Percentiles rank a stretch among this genome's conserved stretches.
Evolutionary conservation across 495 filamentous ascomycete species (phyloP).

Genomic region (Podospora pseudocomata): DNA sequence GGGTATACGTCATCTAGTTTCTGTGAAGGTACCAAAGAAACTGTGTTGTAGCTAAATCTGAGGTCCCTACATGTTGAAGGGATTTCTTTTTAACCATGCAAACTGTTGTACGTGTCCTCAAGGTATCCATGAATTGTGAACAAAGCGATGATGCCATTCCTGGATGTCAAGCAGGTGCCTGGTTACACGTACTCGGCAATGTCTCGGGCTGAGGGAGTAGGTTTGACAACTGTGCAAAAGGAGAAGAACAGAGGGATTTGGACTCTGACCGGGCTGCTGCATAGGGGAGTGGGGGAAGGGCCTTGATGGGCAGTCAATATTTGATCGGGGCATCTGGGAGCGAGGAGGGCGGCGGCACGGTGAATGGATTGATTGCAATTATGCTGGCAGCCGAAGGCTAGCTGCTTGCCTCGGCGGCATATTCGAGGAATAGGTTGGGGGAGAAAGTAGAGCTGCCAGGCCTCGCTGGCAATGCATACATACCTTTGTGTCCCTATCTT

Average conservation of each 20-base stretch:
- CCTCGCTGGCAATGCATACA: conserved; percentile 2
- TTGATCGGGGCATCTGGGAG: conserved; percentile 1
- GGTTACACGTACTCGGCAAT: not conserved
- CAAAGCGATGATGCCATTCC: not conserved
- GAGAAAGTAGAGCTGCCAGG: not conserved
- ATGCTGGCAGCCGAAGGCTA: conserved; percentile 7
- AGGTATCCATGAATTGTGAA: not conserved
- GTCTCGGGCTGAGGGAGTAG: conserved; percentile 3
- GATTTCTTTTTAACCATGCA: too few species aligned
- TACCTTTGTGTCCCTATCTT: not conserved
- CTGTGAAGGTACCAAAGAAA: too few species aligned
- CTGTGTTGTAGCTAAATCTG: too few species aligned
- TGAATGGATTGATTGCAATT: not conserved
- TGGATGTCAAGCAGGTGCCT: not conserved
- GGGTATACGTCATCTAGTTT: too few species aligned
- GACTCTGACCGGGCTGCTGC: not conserved
- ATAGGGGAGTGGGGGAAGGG: not conserved
- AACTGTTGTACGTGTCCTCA: not conserved
- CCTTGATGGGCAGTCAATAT: not conserved
- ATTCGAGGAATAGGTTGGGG: not conserved
- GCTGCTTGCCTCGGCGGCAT: not conserved
- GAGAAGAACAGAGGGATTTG: not conserved
- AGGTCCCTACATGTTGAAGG: too few species aligned
- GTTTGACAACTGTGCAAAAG: not conserved
- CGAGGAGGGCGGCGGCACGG: not conserved